Evolutionary conservation across 352 stramenopile species (phyloP).

Genomic region (Pythium angustatum): DNA sequence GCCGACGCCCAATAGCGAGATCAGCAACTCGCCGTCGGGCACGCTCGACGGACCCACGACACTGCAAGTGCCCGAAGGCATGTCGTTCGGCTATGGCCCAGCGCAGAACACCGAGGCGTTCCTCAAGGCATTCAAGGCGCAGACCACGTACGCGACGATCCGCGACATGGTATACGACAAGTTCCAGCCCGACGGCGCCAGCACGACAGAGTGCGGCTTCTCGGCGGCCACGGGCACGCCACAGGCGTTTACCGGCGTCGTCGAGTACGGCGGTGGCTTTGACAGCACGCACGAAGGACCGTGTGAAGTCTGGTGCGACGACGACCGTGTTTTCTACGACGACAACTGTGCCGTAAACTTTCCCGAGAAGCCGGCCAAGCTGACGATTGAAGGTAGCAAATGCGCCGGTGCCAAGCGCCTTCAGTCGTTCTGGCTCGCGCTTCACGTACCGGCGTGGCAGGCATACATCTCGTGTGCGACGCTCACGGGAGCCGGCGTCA

Average conservation of each 20-base stretch:
- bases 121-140: conserved; percentile 7
- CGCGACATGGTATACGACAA: conserved; percentile 10
- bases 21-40: conserved; percentile 13
- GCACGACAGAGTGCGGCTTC: conserved; percentile 6
- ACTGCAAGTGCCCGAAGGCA: background rate
- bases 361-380: conserved; percentile 14
- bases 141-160: conserved; percentile 14
- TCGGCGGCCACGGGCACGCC: background rate
- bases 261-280: conserved; percentile 9
- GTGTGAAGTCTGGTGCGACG: conserved; percentile 32
- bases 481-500: conserved; percentile 12
- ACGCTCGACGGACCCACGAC: conserved; percentile 15
- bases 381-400: conserved; percentile 24
- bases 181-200: background rate
- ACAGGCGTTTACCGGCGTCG: background rate
- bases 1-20: conserved; percentile 18
- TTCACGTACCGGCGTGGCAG: conserved; percentile 42
- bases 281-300: conserved; percentile 11
- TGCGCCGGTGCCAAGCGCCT: conserved; percentile 39
- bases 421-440: conserved; percentile 40
- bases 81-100: background rate
- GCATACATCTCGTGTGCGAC: conserved; percentile 33
- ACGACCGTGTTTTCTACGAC: conserved; percentile 25
- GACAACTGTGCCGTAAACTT: conserved; percentile 27
- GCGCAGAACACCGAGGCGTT: conserved; percentile 5